Conservation (phyloP, 139 green algal genomes). For the Haematococcus lacustris region DNA sequence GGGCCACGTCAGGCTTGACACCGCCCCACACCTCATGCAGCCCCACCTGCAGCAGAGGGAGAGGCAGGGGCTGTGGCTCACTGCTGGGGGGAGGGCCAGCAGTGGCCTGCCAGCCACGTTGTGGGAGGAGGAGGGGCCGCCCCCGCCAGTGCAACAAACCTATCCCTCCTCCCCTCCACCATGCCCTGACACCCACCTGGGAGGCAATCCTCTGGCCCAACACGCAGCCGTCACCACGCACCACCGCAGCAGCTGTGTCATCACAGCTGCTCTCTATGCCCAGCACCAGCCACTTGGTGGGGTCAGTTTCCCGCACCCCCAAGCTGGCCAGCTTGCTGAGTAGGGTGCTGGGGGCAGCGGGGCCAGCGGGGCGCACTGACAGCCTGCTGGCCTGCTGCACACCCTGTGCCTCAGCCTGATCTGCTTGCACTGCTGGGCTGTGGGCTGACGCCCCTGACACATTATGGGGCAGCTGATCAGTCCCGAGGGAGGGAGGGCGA, state of each 20-base stretch:
- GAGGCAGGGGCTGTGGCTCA: too few species aligned
- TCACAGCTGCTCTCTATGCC: slow-evolving; percentile 88
- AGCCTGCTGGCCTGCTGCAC: background rate
- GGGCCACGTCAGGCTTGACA: slow-evolving; percentile 82
- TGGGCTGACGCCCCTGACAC: background rate
- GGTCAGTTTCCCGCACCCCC: background rate
- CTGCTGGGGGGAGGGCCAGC: too few species aligned
- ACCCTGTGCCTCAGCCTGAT: background rate
- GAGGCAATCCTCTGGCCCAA: slow-evolving; percentile 57
- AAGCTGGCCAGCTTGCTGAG: background rate
- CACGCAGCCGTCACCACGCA: slow-evolving; percentile 52
- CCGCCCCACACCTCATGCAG: slow-evolving; percentile 76
- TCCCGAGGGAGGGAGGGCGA: background rate
- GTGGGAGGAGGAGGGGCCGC: too few species aligned
- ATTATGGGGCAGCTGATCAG: background rate
- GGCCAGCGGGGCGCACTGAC: background rate
- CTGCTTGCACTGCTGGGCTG: background rate
- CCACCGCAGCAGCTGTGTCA: slow-evolving; percentile 78
- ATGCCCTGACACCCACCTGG: slow-evolving; percentile 50
- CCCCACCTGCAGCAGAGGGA: slow-evolving; percentile 46
- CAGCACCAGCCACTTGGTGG: slow-evolving; percentile 48
- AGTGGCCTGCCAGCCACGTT: too few species aligned
- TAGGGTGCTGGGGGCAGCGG: background rate
- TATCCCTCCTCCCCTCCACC: too few species aligned
- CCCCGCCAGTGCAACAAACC: too few species aligned